Percentiles rank a stretch among this genome's conserved stretches.
These are phyloP conservation scores for Psilocybe cyanescens DNA, from an alignment of 768 basidiomycete genomes.

Conservation along the genomic window DNA sequence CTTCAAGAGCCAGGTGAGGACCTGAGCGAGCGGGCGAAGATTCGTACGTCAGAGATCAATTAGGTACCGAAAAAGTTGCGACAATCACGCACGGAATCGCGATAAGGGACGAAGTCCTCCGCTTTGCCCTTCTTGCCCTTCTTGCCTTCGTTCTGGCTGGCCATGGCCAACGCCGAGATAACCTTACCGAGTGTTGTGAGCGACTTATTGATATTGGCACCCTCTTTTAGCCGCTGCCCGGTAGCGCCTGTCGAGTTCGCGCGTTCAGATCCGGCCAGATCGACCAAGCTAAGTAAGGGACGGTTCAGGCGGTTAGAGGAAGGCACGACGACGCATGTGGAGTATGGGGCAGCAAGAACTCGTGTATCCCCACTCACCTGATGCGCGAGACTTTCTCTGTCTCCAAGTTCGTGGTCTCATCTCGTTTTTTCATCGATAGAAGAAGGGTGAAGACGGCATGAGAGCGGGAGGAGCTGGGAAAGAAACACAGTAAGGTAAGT, in stretches of 20 bases:
- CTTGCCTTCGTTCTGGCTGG: constrained; percentile 68
- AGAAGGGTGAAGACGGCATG: constrained; percentile 98
- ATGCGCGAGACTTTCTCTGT: constrained; percentile 99
- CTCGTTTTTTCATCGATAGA: constrained; percentile 90
- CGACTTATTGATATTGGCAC: constrained; percentile 98
- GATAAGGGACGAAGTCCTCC: constrained; percentile 95
- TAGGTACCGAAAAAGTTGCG: constrained; percentile 12
- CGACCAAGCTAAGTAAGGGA: constrained; percentile 68
- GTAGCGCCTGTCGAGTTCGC: constrained; percentile 99
- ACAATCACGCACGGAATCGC: constrained; percentile 81
- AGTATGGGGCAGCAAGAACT: background rate
- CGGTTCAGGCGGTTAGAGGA: constrained; percentile 9
- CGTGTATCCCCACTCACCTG: constrained; percentile 50
- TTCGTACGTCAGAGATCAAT: constrained; percentile 9
- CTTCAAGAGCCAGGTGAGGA: constrained; percentile 97
- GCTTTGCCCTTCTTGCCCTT: constrained; percentile 90
- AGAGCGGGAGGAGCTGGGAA: constrained; percentile 84
- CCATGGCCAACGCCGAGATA: constrained; percentile 85
- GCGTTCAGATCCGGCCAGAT: constrained; percentile 95
- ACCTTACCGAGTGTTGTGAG: constrained; percentile 98
- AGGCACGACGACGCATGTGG: background rate
- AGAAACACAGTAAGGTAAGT: constrained; percentile 12
- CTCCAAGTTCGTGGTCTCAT: constrained; percentile 82
- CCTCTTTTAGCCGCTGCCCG: constrained; percentile 94
- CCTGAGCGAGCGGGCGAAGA: constrained; percentile 45